Evolutionary conservation across 2,329 filamentous ascomycete genomes (phyloP).

Genomic region (Diaporthe ilicicola): DNA sequence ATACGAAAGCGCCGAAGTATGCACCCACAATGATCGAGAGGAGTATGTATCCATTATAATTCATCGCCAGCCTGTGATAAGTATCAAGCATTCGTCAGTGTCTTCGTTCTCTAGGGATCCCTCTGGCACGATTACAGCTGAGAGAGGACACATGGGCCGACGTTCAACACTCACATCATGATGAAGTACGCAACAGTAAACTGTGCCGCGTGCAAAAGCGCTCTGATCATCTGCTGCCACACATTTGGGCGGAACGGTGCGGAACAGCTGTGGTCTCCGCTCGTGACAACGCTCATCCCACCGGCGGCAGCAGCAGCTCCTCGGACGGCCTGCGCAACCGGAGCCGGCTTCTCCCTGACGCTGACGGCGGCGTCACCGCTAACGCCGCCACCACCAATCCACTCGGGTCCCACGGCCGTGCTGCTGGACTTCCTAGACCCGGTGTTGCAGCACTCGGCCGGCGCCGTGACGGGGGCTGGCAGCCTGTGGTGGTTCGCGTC

Average conservation of each 20-base stretch:
- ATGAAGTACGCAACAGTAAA: slow-evolving; percentile 82
- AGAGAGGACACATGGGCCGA: neutral
- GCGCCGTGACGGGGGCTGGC: slow-evolving; percentile 21
- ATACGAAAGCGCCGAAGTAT: slow-evolving; percentile 71
- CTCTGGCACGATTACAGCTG: neutral
- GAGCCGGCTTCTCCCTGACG: neutral
- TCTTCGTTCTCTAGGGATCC: neutral
- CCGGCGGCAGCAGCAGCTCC: too few relatives aligned
- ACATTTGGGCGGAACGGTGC: slow-evolving; percentile 62
- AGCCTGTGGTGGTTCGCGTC: neutral
- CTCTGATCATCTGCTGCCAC: slow-evolving; percentile 72
- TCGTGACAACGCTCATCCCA: slow-evolving; percentile 5
- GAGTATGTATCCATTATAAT: slow-evolving; percentile 78
- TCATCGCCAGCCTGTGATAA: slow-evolving; percentile 57
- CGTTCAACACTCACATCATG: slow-evolving; percentile 63
- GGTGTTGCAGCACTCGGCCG: neutral
- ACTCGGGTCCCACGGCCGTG: neutral
- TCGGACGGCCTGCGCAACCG: neutral
- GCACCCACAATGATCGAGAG: slow-evolving; percentile 83
- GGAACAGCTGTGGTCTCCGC: neutral
- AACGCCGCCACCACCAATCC: neutral
- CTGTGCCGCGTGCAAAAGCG: slow-evolving; percentile 73
- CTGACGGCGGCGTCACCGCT: neutral
- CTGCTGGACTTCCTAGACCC: slow-evolving; percentile 6
- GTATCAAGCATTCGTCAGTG: slow-evolving; percentile 1